Evolutionary conservation across 257 asterid species (phyloP), one percentile per base, ranked within the genome.

Genomic region (Eustoma russellianum): DNA sequence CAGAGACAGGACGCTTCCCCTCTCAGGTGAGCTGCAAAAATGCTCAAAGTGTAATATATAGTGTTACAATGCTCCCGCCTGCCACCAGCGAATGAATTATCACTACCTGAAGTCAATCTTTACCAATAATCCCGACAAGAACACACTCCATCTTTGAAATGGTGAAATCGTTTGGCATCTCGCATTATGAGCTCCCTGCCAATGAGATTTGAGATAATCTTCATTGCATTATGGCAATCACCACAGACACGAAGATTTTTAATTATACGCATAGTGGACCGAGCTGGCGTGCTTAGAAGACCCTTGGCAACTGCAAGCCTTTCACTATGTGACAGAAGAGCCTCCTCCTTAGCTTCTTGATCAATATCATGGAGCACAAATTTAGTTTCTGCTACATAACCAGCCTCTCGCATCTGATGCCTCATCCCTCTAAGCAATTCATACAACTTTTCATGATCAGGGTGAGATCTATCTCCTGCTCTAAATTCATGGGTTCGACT

Each of bases 331-430:
- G 84, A 83, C 82, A 89, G 72, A 17, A 86, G 83, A 53, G 93
- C 93, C 53, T 89, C 95, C 75, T 89, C 95, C 65, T 86, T 89
- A 10, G 76, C 66, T 66, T 89, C 97, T 19, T 59, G 85, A 60
- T 86, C 95, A 6, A 89, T 78, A 61, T 89, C 97, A 68, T 89
- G 97, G 47, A 89, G 89, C 80, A 89, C 95, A 43, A 74, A 80
- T 60, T 71, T 89, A 12, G 71, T 55, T 52, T 89, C 94, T 2
- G 95, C 81, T 4, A 83, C 48, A 60, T 89, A 89, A 60, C 97
- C 95, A 3, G 53, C 72, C 61, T 86, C 97, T 60, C 81, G 83
- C 93, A 89, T 72, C 40, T 86, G 93, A 70, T 83, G 74, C 77
- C 63, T 81, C 74, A 89, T 59, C 50, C 88, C 83, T 58, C 77